Conservation (phyloP, 139 green algal genomes). For the Chlorokybus atmophyticus region DNA sequence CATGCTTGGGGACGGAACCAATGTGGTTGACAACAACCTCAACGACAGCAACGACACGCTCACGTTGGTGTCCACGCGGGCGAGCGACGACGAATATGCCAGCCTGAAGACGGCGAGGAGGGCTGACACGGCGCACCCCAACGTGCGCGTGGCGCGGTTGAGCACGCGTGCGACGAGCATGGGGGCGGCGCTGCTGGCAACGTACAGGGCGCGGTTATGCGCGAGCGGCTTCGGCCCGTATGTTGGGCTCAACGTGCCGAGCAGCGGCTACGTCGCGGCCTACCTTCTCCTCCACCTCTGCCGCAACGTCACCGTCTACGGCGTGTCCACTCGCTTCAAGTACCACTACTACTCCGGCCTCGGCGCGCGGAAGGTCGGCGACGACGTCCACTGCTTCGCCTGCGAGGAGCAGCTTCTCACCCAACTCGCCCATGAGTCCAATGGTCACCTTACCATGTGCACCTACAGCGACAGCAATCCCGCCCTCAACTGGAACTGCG, state of each 20-base stretch:
- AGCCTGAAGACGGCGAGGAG: no score
- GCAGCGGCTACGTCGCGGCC: slow-evolving; percentile 15
- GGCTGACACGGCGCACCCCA: no score
- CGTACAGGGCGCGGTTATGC: slow-evolving; percentile 15
- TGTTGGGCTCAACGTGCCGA: slow-evolving; percentile 20
- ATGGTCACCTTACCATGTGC: neutral
- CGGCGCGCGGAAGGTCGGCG: slow-evolving; percentile 11
- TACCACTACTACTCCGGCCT: slow-evolving; percentile 28
- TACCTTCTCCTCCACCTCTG: slow-evolving; percentile 16
- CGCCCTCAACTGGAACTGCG: neutral
- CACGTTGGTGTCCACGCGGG: no score
- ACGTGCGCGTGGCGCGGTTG: slow-evolving; percentile 13
- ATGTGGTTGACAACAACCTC: no score
- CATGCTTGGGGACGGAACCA: no score
- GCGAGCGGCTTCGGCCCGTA: slow-evolving; percentile 12
- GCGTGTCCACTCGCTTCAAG: neutral
- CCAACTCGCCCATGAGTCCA: slow-evolving; percentile 4
- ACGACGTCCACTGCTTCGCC: slow-evolving; percentile 22
- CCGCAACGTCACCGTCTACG: slow-evolving; percentile 23
- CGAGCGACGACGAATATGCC: no score
- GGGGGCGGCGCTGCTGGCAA: slow-evolving; percentile 4
- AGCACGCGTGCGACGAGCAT: slow-evolving; percentile 11
- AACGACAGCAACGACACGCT: no score
- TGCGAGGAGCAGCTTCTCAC: slow-evolving; percentile 15
- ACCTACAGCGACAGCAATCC: neutral